phyloP scores from a whole-genome alignment of 306 rosid genomes.

The Amphicarpaea edgeworthii region DNA sequence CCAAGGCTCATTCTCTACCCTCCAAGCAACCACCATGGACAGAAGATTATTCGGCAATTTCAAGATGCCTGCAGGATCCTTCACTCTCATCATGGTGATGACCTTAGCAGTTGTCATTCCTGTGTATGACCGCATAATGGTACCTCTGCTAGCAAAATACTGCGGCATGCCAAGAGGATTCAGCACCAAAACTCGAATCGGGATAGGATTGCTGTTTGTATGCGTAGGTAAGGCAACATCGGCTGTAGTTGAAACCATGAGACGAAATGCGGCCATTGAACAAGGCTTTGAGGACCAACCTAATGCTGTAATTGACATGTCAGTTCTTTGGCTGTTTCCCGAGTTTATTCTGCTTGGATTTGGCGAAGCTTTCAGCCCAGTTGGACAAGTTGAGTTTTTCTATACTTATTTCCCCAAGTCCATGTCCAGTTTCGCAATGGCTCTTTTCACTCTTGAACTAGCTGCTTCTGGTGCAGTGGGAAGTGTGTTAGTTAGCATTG shows the following conservation, averaged over 20 bases:
- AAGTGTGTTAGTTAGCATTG: constrained; percentile 42
- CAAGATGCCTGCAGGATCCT: constrained; percentile 60
- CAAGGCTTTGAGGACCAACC: constrained; percentile 50
- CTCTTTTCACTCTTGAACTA: constrained; percentile 49
- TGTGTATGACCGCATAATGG: constrained; percentile 32
- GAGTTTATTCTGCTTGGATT: constrained; percentile 49
- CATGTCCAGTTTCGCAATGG: constrained; percentile 62
- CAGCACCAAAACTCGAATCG: constrained; percentile 45
- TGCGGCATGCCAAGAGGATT: constrained; percentile 49
- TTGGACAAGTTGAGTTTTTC: constrained; percentile 58
- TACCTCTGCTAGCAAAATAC: constrained; percentile 50
- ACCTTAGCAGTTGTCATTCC: constrained; percentile 47
- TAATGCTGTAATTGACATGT: constrained; percentile 45
- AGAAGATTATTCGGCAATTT: constrained; percentile 43
- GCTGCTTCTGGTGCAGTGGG: constrained; percentile 46
- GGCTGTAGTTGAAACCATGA: constrained; percentile 44
- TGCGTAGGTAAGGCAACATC: constrained; percentile 38
- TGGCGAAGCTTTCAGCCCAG: constrained; percentile 49
- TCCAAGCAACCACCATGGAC: constrained; percentile 53
- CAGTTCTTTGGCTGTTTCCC: constrained; percentile 55
- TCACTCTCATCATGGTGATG: constrained; percentile 44
- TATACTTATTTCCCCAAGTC: constrained; percentile 50
- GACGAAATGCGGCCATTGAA: constrained; percentile 43
- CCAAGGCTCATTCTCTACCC: constrained; percentile 41
- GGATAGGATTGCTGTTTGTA: constrained; percentile 44